Evolutionary conservation across 441 rosid genomes (phyloP).

Genomic region (Breynia disticha): DNA sequence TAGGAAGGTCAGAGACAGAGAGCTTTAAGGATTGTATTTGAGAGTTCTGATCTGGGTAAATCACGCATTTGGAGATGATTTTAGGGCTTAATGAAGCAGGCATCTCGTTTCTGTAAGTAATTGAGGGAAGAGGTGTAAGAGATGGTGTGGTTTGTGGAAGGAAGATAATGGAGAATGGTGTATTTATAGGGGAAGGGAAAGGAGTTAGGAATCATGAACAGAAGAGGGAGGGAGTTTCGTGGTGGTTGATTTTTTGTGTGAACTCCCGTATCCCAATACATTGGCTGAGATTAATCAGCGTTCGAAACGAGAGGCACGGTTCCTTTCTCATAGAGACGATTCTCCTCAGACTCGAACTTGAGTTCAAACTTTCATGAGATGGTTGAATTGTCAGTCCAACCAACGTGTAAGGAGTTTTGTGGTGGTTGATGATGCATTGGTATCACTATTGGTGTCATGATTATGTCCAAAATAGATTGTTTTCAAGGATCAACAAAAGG

Average conservation of each 20-base stretch:
- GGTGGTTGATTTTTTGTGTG: conserved; percentile 15
- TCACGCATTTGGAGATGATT: conserved; percentile 47
- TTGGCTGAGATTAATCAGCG: too few relatives aligned
- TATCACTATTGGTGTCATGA: too few relatives aligned
- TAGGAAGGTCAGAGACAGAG: conserved; percentile 90
- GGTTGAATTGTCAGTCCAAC: too few relatives aligned
- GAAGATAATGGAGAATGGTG: background rate
- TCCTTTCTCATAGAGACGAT: too few relatives aligned
- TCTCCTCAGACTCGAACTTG: too few relatives aligned
- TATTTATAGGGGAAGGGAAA: conserved; percentile 32
- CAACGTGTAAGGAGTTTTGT: conserved; percentile 13
- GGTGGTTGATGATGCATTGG: conserved; percentile 6
- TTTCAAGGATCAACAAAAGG: too few relatives aligned
- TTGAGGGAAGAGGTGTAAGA: too few relatives aligned
- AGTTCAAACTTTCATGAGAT: too few relatives aligned
- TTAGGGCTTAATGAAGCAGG: conserved; percentile 38
- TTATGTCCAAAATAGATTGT: conserved; percentile 1
- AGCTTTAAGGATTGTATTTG: conserved; percentile 34
- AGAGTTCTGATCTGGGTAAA: conserved; percentile 41
- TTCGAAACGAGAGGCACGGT: too few relatives aligned
- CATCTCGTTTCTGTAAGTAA: conserved; percentile 23
- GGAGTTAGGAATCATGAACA: conserved; percentile 40
- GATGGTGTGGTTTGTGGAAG: conserved; percentile 5
- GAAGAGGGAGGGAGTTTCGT: conserved; percentile 14
- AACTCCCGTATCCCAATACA: too few relatives aligned